phyloP scores from a whole-genome alignment of 495 filamentous ascomycete species.

The Neurospora sp. region DNA sequence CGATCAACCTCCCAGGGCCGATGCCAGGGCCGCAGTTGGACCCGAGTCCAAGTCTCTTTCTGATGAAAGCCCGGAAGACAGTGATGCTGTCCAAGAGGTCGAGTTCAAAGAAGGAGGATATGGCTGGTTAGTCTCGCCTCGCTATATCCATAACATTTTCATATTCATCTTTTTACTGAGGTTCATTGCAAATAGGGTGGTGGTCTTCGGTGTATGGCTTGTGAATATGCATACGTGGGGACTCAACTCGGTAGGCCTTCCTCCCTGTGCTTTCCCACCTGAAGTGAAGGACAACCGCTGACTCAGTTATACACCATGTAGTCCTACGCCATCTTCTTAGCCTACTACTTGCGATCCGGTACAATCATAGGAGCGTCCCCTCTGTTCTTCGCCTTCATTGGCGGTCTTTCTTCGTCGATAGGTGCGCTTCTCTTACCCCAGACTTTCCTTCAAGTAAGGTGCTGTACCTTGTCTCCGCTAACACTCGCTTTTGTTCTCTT shows the following conservation, averaged over 20 bases:
- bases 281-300: not conserved
- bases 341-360: slow-evolving; percentile 54
- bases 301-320: slow-evolving; percentile 9
- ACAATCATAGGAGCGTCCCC: slow-evolving; percentile 47
- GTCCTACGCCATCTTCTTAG: slow-evolving; percentile 63
- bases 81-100: slow-evolving; percentile 11
- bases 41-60: not conserved
- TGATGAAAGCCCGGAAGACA: slow-evolving; percentile 12
- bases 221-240: slow-evolving; percentile 54
- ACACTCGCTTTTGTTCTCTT: slow-evolving; percentile 28
- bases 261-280: not conserved
- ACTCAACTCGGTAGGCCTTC: slow-evolving; percentile 38
- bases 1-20: not conserved
- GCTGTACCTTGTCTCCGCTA: slow-evolving; percentile 31
- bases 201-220: slow-evolving; percentile 38
- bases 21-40: not conserved
- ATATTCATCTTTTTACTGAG: not conserved
- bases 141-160: not conserved
- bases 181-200: slow-evolving; percentile 29
- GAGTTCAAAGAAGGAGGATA: slow-evolving; percentile 39
- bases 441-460: not conserved
- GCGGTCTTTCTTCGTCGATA: slow-evolving; percentile 56
- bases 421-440: slow-evolving; percentile 12
- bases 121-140: slow-evolving; percentile 28
- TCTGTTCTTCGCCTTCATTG: slow-evolving; percentile 61